These are phyloP conservation scores for Aspergillus steynii DNA, from an alignment of 495 filamentous ascomycete species.

Conservation along the genomic window DNA sequence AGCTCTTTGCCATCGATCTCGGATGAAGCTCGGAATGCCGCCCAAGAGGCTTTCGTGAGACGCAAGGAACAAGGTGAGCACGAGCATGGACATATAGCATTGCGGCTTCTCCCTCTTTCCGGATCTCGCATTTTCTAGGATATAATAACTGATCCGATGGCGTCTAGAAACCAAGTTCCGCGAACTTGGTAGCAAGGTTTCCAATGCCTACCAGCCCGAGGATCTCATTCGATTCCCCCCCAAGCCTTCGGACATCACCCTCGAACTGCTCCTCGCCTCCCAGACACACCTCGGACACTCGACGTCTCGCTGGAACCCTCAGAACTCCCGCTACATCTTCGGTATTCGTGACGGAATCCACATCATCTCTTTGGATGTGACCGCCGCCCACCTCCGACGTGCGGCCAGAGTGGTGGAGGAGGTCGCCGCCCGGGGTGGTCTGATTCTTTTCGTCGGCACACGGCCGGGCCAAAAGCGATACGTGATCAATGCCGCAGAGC, in stretches of 20 bases:
- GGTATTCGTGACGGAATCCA: slow-evolving; percentile 88
- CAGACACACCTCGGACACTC: slow-evolving; percentile 91
- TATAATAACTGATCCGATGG: background rate
- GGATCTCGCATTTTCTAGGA: background rate
- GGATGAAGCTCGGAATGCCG: background rate
- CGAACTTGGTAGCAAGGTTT: slow-evolving; percentile 30
- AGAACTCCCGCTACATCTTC: slow-evolving; percentile 92
- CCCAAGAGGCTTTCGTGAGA: slow-evolving; percentile 1
- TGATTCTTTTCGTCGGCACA: slow-evolving; percentile 90
- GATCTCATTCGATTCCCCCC: slow-evolving; percentile 70
- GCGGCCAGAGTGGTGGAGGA: slow-evolving; percentile 87
- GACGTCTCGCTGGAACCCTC: slow-evolving; percentile 92
- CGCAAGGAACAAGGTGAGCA: background rate
- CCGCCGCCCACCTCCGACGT: slow-evolving; percentile 82
- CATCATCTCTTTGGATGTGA: slow-evolving; percentile 88
- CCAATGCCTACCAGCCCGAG: slow-evolving; percentile 61
- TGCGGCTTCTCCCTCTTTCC: background rate
- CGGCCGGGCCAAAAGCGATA: slow-evolving; percentile 72
- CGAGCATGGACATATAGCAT: slow-evolving; percentile 12
- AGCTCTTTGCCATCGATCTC: slow-evolving; percentile 10
- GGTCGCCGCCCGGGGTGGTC: slow-evolving; percentile 76
- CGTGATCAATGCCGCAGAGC: slow-evolving; percentile 77
- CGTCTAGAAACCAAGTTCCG: slow-evolving; percentile 33
- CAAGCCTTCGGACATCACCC: slow-evolving; percentile 72
- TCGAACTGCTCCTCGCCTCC: slow-evolving; percentile 88